Conservation (phyloP, 441 rosid species). For the Capsella rubella region DNA sequence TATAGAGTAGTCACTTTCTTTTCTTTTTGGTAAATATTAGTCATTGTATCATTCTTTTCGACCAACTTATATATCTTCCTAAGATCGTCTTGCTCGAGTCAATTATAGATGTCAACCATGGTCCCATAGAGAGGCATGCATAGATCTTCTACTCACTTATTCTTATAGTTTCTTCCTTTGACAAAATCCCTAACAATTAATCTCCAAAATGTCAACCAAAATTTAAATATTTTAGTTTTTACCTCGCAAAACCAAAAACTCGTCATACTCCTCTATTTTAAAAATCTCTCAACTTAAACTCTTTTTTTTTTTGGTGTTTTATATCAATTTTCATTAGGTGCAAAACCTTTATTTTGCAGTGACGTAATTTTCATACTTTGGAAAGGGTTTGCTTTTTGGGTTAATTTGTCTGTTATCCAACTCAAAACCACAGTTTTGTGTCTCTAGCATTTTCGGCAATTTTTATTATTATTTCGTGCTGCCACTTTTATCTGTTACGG, state of each 20-base stretch:
- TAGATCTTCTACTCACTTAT: neutral
- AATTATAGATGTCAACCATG: constrained; percentile 1
- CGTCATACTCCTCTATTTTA: too few relatives aligned
- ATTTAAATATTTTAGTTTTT: too few relatives aligned
- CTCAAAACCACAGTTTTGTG: constrained; percentile 2
- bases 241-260: too few relatives aligned
- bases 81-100: neutral
- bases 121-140: neutral
- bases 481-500: neutral
- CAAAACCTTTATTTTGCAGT: neutral
- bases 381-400: neutral
- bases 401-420: constrained; percentile 15
- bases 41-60: neutral
- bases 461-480: neutral
- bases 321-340: neutral
- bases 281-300: too few relatives aligned
- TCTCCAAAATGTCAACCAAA: neutral
- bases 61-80: neutral
- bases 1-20: neutral
- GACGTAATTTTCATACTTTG: neutral
- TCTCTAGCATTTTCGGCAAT: constrained; percentile 15
- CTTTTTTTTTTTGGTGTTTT: too few relatives aligned
- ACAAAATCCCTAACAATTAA: neutral
- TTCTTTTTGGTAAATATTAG: neutral
- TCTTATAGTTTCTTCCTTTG: neutral